phyloP scores from a whole-genome alignment of 2,329 filamentous ascomycete genomes.

The Conoideocrella luteorostrata region DNA sequence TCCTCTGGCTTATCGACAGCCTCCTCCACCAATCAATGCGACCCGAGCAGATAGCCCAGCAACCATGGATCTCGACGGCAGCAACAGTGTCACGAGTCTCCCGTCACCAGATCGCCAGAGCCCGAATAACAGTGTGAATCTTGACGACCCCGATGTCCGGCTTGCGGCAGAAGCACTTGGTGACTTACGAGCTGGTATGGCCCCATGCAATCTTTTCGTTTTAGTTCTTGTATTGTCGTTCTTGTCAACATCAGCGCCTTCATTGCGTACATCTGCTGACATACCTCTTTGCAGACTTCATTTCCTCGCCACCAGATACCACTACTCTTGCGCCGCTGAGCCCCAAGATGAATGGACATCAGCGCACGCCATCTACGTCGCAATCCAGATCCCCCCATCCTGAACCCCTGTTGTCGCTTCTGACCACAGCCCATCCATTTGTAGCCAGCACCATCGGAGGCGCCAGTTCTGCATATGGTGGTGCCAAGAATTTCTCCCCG shows the following conservation, averaged over 20 bases:
- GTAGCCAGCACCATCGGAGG: slow-evolving; percentile 79
- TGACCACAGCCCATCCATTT: slow-evolving; percentile 83
- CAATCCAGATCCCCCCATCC: slow-evolving; percentile 41
- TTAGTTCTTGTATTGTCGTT: background rate
- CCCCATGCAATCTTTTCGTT: slow-evolving; percentile 2
- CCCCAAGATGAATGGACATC: slow-evolving; percentile 16
- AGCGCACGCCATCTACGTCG: slow-evolving; percentile 5
- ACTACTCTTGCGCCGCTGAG: slow-evolving; percentile 34
- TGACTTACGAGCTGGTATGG: slow-evolving; percentile 60
- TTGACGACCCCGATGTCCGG: slow-evolving; percentile 62
- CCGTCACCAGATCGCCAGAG: slow-evolving; percentile 39
- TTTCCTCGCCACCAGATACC: slow-evolving; percentile 53
- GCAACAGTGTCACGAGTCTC: slow-evolving; percentile 33
- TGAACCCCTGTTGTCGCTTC: slow-evolving; percentile 77
- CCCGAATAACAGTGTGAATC: slow-evolving; percentile 41
- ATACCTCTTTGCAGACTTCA: slow-evolving; percentile 46
- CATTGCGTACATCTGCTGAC: too few relatives aligned
- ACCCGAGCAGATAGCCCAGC: slow-evolving; percentile 38
- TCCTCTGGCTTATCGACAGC: slow-evolving; percentile 35
- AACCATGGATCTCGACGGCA: slow-evolving; percentile 41
- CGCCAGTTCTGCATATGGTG: slow-evolving; percentile 78
- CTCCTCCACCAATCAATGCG: slow-evolving; percentile 13
- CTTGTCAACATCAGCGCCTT: background rate
- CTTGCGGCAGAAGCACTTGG: slow-evolving; percentile 71
- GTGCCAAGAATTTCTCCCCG: slow-evolving; percentile 84